Percentiles rank a stretch among this genome's conserved stretches.
phyloP scores from a whole-genome alignment of 305 asterid genomes.

The Galium porrigens region DNA sequence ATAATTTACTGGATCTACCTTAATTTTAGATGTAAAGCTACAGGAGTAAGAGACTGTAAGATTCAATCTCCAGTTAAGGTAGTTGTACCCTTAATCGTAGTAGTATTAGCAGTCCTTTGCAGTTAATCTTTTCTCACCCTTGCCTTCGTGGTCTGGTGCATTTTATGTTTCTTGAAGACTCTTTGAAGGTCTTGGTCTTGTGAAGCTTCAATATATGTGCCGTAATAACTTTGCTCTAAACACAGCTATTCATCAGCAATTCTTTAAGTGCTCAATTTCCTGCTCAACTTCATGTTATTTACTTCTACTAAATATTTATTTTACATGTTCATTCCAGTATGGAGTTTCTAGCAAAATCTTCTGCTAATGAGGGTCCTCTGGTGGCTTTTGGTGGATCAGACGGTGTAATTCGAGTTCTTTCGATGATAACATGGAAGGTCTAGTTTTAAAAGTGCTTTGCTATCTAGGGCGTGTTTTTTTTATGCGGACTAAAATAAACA shows the following conservation, averaged over 20 bases:
- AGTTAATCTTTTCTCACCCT: no score
- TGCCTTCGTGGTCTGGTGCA: neutral
- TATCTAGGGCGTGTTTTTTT: constrained; percentile 3
- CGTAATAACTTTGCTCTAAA: neutral
- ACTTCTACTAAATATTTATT: neutral
- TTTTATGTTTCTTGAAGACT: neutral
- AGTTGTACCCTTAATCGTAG: neutral
- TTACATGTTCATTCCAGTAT: constrained; percentile 46
- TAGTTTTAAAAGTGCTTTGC: constrained; percentile 17
- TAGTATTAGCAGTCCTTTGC: no score
- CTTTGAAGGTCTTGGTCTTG: neutral
- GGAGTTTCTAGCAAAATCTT: constrained; percentile 77
- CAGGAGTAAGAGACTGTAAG: neutral
- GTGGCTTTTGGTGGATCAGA: constrained; percentile 99
- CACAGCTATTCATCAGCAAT: neutral
- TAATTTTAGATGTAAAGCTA: neutral
- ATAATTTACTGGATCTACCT: neutral
- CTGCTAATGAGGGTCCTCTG: constrained; percentile 84
- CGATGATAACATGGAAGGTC: constrained; percentile 99
- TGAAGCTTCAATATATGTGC: neutral
- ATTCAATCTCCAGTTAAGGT: neutral
- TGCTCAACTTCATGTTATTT: neutral
- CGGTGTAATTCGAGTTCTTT: constrained; percentile 97
- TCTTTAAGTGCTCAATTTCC: neutral
- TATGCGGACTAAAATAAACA: neutral